phyloP scores from a whole-genome alignment of 1,284 basidiomycete species.

The Cryptococcus sp. region DNA sequence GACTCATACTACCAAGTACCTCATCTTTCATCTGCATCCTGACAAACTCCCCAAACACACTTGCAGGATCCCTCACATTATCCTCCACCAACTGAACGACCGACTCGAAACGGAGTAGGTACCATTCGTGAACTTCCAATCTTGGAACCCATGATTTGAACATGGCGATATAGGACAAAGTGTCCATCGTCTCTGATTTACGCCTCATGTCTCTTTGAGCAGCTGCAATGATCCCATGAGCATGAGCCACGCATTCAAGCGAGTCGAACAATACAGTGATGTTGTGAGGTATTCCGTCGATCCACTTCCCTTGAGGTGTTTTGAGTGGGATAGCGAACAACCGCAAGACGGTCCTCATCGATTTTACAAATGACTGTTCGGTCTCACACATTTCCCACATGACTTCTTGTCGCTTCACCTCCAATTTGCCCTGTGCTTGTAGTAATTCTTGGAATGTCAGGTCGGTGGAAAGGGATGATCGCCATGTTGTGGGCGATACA shows the following conservation, averaged over 20 bases:
- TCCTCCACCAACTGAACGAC: slow-evolving; percentile 57
- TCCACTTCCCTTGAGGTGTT: slow-evolving; percentile 64
- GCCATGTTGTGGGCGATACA: slow-evolving; percentile 28
- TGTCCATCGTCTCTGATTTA: slow-evolving; percentile 36
- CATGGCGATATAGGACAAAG: slow-evolving; percentile 56
- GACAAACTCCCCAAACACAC: slow-evolving; percentile 79
- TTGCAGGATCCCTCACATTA: slow-evolving; percentile 55
- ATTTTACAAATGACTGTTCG: slow-evolving; percentile 64
- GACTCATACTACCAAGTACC: slow-evolving; percentile 60
- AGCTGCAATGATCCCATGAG: slow-evolving; percentile 63
- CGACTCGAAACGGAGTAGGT: slow-evolving; percentile 66
- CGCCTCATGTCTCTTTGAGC: slow-evolving; percentile 52
- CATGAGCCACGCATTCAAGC: slow-evolving; percentile 73
- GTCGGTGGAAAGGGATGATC: slow-evolving; percentile 24
- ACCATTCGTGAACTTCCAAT: slow-evolving; percentile 78
- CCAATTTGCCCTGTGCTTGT: slow-evolving; percentile 48
- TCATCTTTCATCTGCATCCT: slow-evolving; percentile 66
- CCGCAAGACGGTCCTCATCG: slow-evolving; percentile 60
- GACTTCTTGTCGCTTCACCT: slow-evolving; percentile 62
- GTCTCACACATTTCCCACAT: slow-evolving; percentile 65
- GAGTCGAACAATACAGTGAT: slow-evolving; percentile 72
- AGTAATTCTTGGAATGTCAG: slow-evolving; percentile 17
- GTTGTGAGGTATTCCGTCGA: slow-evolving; percentile 65
- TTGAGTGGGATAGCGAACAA: slow-evolving; percentile 72
- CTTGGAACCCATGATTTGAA: slow-evolving; percentile 60